Evolutionary conservation across 768 basidiomycete genomes (phyloP).

Genomic region (Suillus clintonianus): DNA sequence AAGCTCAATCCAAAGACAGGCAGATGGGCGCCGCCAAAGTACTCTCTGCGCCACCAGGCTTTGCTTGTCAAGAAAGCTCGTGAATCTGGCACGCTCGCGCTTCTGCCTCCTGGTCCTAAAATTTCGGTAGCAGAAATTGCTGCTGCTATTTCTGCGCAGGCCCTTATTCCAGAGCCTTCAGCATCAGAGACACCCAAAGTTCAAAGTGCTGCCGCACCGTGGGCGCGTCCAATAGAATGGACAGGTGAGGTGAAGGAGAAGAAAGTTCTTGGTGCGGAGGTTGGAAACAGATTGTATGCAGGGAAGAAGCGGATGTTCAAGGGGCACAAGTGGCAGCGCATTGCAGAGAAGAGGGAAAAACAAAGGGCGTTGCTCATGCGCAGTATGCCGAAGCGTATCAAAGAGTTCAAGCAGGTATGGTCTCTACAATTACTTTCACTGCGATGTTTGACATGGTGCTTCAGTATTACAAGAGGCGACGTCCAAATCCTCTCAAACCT

Average conservation of each 20-base stretch:
- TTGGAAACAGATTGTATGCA: conserved; percentile 69
- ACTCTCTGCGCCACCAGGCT: conserved; percentile 76
- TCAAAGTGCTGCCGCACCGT: conserved; percentile 4
- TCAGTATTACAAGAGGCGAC: conserved; percentile 39
- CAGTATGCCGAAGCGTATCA: conserved; percentile 68
- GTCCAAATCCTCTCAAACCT: conserved; percentile 61
- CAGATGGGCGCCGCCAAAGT: conserved; percentile 68
- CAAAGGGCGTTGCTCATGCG: conserved; percentile 60
- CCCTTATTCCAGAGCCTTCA: conserved; percentile 18
- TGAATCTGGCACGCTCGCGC: conserved; percentile 47
- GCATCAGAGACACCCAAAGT: conserved; percentile 5
- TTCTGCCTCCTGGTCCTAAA: conserved; percentile 75
- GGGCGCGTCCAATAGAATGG: conserved; percentile 40
- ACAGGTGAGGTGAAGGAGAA: conserved; percentile 40
- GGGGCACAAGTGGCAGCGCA: conserved; percentile 86
- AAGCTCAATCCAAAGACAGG: conserved; percentile 58
- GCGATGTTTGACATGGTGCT: not conserved
- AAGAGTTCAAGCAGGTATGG: conserved; percentile 64
- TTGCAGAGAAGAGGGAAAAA: conserved; percentile 45
- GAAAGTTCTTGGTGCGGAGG: conserved; percentile 48
- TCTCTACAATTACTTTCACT: conserved; percentile 12
- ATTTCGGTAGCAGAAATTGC: conserved; percentile 28
- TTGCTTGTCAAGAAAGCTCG: conserved; percentile 76
- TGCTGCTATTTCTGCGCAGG: conserved; percentile 19
- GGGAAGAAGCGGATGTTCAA: conserved; percentile 88